phyloP scores from a whole-genome alignment of 768 basidiomycete genomes.

The Roridomyces roridus region DNA sequence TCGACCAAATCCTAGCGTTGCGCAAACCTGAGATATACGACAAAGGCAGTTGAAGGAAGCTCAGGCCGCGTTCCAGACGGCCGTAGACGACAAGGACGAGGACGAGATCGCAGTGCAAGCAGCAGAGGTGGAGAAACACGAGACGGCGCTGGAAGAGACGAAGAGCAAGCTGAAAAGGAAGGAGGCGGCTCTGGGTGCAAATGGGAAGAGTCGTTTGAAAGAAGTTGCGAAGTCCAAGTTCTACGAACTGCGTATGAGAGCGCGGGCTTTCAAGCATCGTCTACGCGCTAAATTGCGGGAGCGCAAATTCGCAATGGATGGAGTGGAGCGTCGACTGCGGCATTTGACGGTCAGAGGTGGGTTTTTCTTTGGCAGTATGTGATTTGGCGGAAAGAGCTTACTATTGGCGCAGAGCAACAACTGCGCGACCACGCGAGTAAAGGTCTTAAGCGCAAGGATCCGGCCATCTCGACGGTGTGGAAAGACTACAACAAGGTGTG shows the following conservation, averaged over 20 bases:
- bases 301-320: conserved; percentile 6
- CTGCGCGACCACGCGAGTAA: neutral
- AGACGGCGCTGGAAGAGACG: neutral
- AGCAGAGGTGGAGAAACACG: neutral
- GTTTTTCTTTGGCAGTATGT: neutral
- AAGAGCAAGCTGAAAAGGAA: neutral
- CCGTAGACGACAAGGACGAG: neutral
- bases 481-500: conserved; percentile 4
- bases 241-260: neutral
- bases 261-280: conserved; percentile 4
- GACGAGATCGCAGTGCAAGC: neutral
- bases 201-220: neutral
- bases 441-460: neutral
- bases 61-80: neutral
- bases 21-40: neutral
- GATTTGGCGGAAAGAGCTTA: neutral
- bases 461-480: neutral
- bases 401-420: neutral
- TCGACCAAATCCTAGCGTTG: neutral
- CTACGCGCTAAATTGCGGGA: neutral
- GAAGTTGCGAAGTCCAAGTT: neutral
- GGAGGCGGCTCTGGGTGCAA: neutral
- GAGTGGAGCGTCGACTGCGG: neutral
- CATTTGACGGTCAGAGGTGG: neutral
- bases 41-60: neutral